These are phyloP conservation scores for Botrytis fabae DNA, from an alignment of 2,329 filamentous ascomycete genomes.

Conservation along the genomic window DNA sequence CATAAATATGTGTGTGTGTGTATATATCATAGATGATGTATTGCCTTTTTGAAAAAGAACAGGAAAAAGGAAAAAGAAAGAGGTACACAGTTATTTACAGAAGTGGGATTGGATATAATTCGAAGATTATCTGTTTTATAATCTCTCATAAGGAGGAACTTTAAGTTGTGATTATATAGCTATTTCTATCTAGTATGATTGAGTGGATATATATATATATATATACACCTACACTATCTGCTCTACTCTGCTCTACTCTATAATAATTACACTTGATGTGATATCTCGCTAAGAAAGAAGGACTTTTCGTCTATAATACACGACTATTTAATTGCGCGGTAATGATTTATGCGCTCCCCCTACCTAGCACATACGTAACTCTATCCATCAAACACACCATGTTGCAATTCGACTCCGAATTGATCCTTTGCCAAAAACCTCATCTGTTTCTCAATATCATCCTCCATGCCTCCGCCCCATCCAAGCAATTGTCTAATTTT, in stretches of 20 bases:
- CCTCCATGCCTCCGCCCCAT: slow-evolving; percentile 83
- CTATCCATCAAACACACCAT: slow-evolving; percentile 83
- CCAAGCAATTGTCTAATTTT: slow-evolving; percentile 76
- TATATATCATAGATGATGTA: too few species aligned
- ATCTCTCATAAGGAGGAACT: background rate
- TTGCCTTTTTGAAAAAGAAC: too few species aligned
- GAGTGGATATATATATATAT: background rate
- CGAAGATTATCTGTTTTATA: too few species aligned
- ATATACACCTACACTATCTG: too few species aligned
- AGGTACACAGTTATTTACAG: too few species aligned
- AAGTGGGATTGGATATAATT: too few species aligned
- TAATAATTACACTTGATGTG: background rate
- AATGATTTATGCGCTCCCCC: background rate
- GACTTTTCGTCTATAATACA: background rate
- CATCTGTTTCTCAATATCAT: slow-evolving; percentile 88
- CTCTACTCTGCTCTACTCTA: background rate
- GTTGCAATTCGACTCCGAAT: slow-evolving; percentile 87
- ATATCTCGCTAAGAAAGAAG: background rate
- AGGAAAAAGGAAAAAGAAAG: too few species aligned
- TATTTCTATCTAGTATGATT: background rate
- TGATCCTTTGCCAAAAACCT: slow-evolving; percentile 77
- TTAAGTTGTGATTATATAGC: background rate
- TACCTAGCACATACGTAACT: background rate
- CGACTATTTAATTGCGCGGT: background rate
- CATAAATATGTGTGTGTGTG: too few species aligned